Conservation (phyloP, 495 filamentous ascomycete genomes). For the Hypoxylon subgilvum region DNA sequence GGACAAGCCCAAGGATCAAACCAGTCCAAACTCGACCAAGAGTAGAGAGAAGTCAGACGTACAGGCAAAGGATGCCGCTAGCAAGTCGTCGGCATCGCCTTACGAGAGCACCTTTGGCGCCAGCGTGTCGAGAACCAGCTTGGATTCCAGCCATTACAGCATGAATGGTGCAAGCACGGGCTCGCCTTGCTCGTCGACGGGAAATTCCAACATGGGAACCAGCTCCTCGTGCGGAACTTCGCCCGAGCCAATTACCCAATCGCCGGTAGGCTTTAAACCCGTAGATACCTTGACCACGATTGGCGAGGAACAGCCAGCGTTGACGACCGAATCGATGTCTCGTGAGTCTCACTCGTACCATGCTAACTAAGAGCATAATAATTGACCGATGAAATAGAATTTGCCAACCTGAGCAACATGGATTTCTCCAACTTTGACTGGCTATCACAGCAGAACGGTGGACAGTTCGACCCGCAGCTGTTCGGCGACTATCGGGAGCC, state of each 20-base stretch:
- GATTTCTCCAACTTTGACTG: slow-evolving; percentile 68
- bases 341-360: slow-evolving; percentile 36
- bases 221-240: slow-evolving; percentile 81
- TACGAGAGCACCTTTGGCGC: slow-evolving; percentile 45
- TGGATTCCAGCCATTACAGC: slow-evolving; percentile 61
- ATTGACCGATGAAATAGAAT: slow-evolving; percentile 37
- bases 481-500: slow-evolving; percentile 95
- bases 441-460: slow-evolving; percentile 82
- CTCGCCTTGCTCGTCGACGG: slow-evolving; percentile 68
- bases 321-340: slow-evolving; percentile 37
- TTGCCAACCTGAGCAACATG: slow-evolving; percentile 44
- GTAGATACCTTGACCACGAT: slow-evolving; percentile 63
- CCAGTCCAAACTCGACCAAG: slow-evolving; percentile 38
- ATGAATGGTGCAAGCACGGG: slow-evolving; percentile 50
- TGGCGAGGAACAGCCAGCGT: slow-evolving; percentile 57
- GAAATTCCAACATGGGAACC: slow-evolving; percentile 58
- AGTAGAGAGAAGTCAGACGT: slow-evolving; percentile 37
- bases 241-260: slow-evolving; percentile 61
- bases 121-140: slow-evolving; percentile 62
- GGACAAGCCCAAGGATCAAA: slow-evolving; percentile 41
- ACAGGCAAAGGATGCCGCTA: slow-evolving; percentile 45
- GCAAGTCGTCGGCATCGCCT: slow-evolving; percentile 43
- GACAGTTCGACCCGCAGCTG: slow-evolving; percentile 87
- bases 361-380: slow-evolving; percentile 1
- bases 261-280: slow-evolving; percentile 63